phyloP scores from a whole-genome alignment of 2,329 filamentous ascomycete genomes.

The Phyllosticta ampelicida region DNA sequence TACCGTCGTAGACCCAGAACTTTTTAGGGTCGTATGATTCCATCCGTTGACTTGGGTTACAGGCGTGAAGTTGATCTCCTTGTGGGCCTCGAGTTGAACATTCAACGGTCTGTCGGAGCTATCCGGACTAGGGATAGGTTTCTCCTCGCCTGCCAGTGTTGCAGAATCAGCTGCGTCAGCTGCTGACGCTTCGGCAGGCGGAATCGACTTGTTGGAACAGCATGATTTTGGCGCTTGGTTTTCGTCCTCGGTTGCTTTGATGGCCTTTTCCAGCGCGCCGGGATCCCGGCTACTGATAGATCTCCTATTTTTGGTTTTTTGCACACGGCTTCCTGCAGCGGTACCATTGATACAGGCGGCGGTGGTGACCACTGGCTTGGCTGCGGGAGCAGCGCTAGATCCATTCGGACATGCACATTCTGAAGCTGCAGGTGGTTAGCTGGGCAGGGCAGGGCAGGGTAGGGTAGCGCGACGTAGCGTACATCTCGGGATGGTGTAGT shows the following conservation, averaged over 20 bases:
- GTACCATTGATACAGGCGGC: background rate
- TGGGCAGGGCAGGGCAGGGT: too few relatives aligned
- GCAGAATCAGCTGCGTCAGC: background rate
- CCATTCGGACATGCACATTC: conserved; percentile 25
- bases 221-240: conserved; percentile 2
- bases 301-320: conserved; percentile 21
- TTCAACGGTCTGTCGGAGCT: background rate
- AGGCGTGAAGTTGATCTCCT: background rate
- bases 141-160: background rate
- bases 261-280: conserved; percentile 23
- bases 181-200: background rate
- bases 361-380: conserved; percentile 2
- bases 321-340: conserved; percentile 18
- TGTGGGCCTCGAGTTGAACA: conserved; percentile 6
- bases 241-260: conserved; percentile 17
- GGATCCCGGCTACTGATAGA: conserved; percentile 19
- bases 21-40: conserved; percentile 5
- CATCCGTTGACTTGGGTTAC: conserved; percentile 4
- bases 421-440: conserved; percentile 15
- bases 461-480: conserved; percentile 5
- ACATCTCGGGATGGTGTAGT: conserved; percentile 32
- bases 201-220: conserved; percentile 1
- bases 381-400: conserved; percentile 5
- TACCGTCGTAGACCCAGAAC: background rate
- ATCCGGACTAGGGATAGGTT: background rate